phyloP scores from a whole-genome alignment of 352 stramenopile genomes.

The Pythium periplocum region DNA sequence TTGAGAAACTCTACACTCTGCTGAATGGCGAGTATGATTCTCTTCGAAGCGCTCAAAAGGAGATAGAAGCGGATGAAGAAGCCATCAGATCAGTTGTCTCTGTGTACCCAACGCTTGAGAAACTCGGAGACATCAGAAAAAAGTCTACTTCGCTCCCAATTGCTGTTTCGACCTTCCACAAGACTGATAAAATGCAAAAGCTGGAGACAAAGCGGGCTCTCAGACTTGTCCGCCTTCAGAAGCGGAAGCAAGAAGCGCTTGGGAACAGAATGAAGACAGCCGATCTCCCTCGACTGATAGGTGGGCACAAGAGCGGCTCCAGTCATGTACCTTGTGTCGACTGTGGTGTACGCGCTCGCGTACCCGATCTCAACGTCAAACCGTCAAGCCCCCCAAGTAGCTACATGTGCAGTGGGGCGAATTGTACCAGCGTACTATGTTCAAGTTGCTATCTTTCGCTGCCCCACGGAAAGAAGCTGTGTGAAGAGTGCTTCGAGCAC shows the following conservation, averaged over 20 bases:
- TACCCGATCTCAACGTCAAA: slow-evolving; percentile 13
- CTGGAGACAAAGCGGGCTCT: slow-evolving; percentile 58
- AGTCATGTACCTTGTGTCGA: slow-evolving; percentile 51
- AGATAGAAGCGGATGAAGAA: too few relatives aligned
- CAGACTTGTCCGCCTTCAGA: slow-evolving; percentile 33
- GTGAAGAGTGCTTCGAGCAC: slow-evolving; percentile 73
- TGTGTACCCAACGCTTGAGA: too few relatives aligned
- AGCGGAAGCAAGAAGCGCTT: slow-evolving; percentile 52
- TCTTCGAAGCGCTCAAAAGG: too few relatives aligned
- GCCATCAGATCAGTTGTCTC: too few relatives aligned
- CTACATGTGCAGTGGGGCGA: slow-evolving; percentile 40
- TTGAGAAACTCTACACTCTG: too few relatives aligned
- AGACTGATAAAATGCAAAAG: slow-evolving; percentile 41
- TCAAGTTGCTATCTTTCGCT: slow-evolving; percentile 38
- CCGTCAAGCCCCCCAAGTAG: neutral
- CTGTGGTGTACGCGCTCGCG: slow-evolving; percentile 32
- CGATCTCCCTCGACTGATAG: slow-evolving; percentile 59
- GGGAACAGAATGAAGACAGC: slow-evolving; percentile 49
- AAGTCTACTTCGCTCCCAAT: too few relatives aligned
- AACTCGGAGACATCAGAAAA: too few relatives aligned
- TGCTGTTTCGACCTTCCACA: slow-evolving; percentile 21
- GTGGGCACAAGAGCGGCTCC: slow-evolving; percentile 63
- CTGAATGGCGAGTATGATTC: too few relatives aligned
- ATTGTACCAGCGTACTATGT: slow-evolving; percentile 62
- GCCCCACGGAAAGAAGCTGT: slow-evolving; percentile 44